Evolutionary conservation across 306 rosid species (phyloP).

Genomic region (Luffa aegyptiaca): DNA sequence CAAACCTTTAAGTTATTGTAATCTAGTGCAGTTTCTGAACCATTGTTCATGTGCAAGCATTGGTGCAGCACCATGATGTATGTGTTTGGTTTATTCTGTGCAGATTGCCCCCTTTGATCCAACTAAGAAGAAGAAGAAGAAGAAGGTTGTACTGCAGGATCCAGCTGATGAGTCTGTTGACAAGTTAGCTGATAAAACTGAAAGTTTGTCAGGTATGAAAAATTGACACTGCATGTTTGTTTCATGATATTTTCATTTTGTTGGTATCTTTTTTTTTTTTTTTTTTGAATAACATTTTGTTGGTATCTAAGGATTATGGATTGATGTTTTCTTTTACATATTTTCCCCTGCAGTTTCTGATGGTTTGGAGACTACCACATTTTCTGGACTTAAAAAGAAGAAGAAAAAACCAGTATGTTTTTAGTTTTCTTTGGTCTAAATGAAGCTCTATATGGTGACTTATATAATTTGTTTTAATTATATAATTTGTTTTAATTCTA

Average conservation of each 20-base stretch:
- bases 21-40: neutral
- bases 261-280: neutral
- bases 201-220: slow-evolving; percentile 52
- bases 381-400: slow-evolving; percentile 88
- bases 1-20: neutral
- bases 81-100: slow-evolving; percentile 7
- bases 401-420: slow-evolving; percentile 77
- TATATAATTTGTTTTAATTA: slow-evolving; percentile 13
- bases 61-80: neutral
- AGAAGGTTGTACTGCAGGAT: slow-evolving; percentile 51
- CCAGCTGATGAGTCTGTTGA: slow-evolving; percentile 63
- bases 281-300: neutral
- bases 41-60: neutral
- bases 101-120: slow-evolving; percentile 93
- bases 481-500: slow-evolving; percentile 20
- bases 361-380: slow-evolving; percentile 55
- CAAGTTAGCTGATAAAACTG: slow-evolving; percentile 73
- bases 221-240: neutral
- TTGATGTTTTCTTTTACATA: neutral
- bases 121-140: slow-evolving; percentile 87
- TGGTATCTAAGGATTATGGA: neutral
- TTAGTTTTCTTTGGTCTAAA: neutral
- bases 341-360: slow-evolving; percentile 62
- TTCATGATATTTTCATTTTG: neutral
- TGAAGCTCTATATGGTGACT: no score